Conservation (phyloP, 2,329 filamentous ascomycete species). For the Hypoxylon sp. region DNA sequence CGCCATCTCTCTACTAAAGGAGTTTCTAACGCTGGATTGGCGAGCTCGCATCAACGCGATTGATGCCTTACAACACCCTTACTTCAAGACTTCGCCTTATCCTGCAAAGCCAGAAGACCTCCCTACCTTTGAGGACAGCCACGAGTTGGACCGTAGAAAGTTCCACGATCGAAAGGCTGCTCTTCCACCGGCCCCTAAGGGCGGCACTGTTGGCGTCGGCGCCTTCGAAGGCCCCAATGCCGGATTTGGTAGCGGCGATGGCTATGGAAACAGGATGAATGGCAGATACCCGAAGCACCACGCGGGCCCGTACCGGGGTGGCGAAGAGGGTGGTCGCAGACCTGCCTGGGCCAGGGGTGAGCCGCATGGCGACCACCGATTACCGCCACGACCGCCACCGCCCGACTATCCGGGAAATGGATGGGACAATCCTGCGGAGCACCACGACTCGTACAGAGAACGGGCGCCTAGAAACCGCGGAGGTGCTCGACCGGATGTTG, state of each 20-base stretch:
- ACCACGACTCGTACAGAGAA: constrained; percentile 58
- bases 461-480: constrained; percentile 51
- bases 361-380: constrained; percentile 52
- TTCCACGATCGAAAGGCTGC: constrained; percentile 87
- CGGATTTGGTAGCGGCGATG: constrained; percentile 64
- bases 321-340: constrained; percentile 58
- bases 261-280: constrained; percentile 63
- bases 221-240: constrained; percentile 62
- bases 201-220: constrained; percentile 87
- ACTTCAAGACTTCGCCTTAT: constrained; percentile 83
- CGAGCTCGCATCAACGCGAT: constrained; percentile 89
- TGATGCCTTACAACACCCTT: constrained; percentile 91
- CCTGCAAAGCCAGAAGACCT: constrained; percentile 87
- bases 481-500: constrained; percentile 55
- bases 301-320: constrained; percentile 51
- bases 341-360: constrained; percentile 68
- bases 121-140: constrained; percentile 92
- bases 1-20: constrained; percentile 82
- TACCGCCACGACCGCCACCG: constrained; percentile 65
- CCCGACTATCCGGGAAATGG: constrained; percentile 55
- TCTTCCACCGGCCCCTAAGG: constrained; percentile 89
- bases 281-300: constrained; percentile 57
- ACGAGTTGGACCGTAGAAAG: constrained; percentile 94
- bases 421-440: constrained; percentile 54
- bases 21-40: constrained; percentile 91